Percentiles rank a stretch among this genome's conserved stretches.
phyloP scores from a whole-genome alignment of 2,329 filamentous ascomycete genomes.

The Parafenestella ontariensis region DNA sequence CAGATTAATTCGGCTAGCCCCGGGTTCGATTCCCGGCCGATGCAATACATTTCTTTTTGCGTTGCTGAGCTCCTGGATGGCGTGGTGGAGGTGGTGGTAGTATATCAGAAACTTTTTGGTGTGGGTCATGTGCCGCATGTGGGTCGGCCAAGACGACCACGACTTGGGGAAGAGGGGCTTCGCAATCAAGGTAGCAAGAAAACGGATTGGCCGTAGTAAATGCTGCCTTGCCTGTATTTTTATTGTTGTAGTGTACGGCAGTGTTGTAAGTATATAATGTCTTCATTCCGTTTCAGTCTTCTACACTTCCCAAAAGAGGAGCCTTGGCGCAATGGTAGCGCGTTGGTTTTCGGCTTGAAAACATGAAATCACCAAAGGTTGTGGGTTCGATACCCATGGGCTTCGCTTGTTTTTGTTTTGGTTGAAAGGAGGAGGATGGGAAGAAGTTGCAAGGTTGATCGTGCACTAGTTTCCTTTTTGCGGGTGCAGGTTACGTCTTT shows the following conservation, averaged over 20 bases:
- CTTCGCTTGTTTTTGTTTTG: too few relatives aligned
- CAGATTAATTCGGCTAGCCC: conserved; percentile 1
- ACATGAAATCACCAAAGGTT: neutral
- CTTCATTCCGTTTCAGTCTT: neutral
- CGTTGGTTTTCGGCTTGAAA: neutral
- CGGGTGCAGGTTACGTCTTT: too few relatives aligned
- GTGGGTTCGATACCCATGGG: too few relatives aligned
- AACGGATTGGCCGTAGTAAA: too few relatives aligned
- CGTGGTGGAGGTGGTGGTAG: neutral
- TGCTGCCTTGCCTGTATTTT: too few relatives aligned
- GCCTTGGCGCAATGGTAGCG: neutral
- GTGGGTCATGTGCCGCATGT: neutral
- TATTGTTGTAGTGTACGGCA: neutral
- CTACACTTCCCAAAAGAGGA: neutral
- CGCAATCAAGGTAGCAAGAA: too few relatives aligned
- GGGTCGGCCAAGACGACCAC: too few relatives aligned
- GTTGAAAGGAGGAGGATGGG: too few relatives aligned
- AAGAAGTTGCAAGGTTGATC: too few relatives aligned
- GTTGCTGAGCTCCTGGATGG: neutral
- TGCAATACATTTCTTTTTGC: neutral
- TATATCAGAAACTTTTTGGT: neutral
- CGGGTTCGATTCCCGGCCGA: conserved; percentile 4
- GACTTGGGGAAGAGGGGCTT: too few relatives aligned
- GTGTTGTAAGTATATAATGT: neutral
- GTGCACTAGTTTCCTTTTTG: too few relatives aligned